Percentiles rank a stretch among this genome's conserved stretches.
These are phyloP conservation scores for Diplotaxis tenuifolia DNA, from an alignment of 345 rosid genomes.

Conservation along the genomic window DNA sequence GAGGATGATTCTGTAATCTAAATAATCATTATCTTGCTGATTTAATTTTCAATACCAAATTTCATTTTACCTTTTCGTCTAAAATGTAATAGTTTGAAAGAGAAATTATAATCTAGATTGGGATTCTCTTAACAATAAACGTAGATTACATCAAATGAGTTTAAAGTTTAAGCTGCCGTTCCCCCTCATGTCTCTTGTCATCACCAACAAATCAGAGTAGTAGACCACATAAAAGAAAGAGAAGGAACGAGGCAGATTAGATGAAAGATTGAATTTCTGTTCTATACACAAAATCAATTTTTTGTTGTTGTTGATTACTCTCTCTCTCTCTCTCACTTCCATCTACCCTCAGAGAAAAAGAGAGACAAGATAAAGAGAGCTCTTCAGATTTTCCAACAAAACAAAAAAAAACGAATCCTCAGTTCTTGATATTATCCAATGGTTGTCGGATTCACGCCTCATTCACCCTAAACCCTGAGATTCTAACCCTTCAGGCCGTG, in stretches of 20 bases:
- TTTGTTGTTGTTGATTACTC: constrained; percentile 19
- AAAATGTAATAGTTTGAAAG: background rate
- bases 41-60: background rate
- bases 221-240: background rate
- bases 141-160: constrained; percentile 11
- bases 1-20: constrained; percentile 10
- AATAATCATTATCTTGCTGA: background rate
- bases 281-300: constrained; percentile 37
- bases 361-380: constrained; percentile 21
- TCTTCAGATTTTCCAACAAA: constrained; percentile 23
- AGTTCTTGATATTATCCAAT: constrained; percentile 25
- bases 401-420: constrained; percentile 16
- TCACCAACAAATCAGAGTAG: background rate
- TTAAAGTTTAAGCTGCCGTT: background rate
- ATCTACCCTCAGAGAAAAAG: constrained; percentile 9
- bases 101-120: background rate
- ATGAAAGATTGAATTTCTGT: constrained; percentile 26
- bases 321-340: constrained; percentile 12
- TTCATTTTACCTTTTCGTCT: background rate
- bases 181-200: background rate
- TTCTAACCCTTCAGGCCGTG: constrained; percentile 26
- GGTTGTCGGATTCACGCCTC: constrained; percentile 20
- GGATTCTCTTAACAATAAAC: constrained; percentile 3
- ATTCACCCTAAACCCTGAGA: constrained; percentile 7
- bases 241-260: constrained; percentile 25